Conservation (phyloP, 1,284 basidiomycete genomes). For the Trichosporon inkin region DNA sequence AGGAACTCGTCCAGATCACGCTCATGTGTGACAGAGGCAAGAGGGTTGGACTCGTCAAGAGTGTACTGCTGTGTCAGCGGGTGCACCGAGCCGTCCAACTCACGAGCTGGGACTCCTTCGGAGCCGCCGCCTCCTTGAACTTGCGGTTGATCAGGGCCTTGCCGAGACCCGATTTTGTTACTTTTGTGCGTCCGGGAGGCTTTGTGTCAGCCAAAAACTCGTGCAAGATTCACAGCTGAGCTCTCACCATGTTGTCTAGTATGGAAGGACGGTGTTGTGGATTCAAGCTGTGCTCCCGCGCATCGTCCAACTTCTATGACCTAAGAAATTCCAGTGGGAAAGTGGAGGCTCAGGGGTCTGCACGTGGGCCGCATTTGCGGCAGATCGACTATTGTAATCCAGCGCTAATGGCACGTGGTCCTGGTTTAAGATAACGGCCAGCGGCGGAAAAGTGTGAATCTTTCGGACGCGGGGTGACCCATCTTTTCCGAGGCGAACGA, state of each 20-base stretch:
- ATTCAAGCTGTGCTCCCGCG: neutral
- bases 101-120: constrained; percentile 70
- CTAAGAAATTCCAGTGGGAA: constrained; percentile 6
- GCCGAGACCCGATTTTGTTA: constrained; percentile 64
- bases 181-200: constrained; percentile 42
- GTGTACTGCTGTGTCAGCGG: constrained; percentile 59
- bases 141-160: constrained; percentile 86
- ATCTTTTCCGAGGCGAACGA: constrained; percentile 4
- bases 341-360: constrained; percentile 4
- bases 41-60: constrained; percentile 68
- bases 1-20: constrained; percentile 93
- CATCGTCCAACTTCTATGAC: neutral
- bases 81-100: constrained; percentile 35
- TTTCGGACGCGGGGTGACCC: constrained; percentile 5
- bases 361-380: neutral
- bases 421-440: neutral
- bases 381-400: too few relatives aligned
- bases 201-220: constrained; percentile 21
- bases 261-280: neutral
- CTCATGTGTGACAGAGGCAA: constrained; percentile 94
- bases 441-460: neutral
- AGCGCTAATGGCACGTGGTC: neutral
- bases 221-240: too few relatives aligned
- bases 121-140: constrained; percentile 70
- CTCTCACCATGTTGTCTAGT: constrained; percentile 15